phyloP scores from a whole-genome alignment of 179 eudicot species.

The Beta lomatogona region DNA sequence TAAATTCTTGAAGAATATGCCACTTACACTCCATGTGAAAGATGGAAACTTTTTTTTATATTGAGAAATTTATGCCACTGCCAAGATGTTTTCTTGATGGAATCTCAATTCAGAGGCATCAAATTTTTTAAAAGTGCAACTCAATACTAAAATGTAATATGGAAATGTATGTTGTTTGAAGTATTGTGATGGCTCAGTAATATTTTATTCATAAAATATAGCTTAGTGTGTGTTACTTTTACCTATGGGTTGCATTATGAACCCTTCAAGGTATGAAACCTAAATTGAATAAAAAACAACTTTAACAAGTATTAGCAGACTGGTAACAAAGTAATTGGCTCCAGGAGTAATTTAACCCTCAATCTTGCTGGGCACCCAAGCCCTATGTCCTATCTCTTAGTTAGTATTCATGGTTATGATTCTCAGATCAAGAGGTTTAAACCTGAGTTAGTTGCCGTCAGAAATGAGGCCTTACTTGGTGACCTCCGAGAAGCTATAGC shows the following conservation, averaged over 20 bases:
- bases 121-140: neutral
- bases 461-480: slow-evolving; percentile 66
- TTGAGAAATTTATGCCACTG: neutral
- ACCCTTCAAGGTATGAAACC: neutral
- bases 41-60: neutral
- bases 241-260: neutral
- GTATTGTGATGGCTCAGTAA: neutral
- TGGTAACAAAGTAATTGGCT: neutral
- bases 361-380: neutral
- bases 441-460: slow-evolving; percentile 82
- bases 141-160: neutral
- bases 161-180: neutral
- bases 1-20: neutral
- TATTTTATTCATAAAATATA: neutral
- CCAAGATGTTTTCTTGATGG: neutral
- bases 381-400: slow-evolving; percentile 7
- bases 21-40: neutral
- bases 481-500: slow-evolving; percentile 95
- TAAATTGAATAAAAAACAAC: neutral
- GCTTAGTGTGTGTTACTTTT: neutral
- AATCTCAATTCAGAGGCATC: neutral
- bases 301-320: neutral
- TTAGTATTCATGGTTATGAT: slow-evolving; percentile 10
- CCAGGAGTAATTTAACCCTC: neutral
- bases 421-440: slow-evolving; percentile 74